These are phyloP conservation scores for Cercospora sesami DNA, from an alignment of 2,329 filamentous ascomycete species.

Conservation along the genomic window DNA sequence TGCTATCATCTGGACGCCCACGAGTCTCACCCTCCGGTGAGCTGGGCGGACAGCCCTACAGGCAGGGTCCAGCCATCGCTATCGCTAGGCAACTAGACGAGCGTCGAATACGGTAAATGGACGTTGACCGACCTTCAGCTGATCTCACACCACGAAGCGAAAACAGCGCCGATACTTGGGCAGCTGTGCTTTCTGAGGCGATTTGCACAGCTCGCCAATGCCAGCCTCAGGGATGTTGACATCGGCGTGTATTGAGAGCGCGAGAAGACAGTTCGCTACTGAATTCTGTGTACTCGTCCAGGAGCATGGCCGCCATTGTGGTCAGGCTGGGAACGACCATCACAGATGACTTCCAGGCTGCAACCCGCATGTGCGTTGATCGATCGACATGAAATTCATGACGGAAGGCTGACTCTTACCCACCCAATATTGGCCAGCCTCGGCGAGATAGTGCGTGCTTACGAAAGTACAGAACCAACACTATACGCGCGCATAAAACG, in stretches of 20 bases:
- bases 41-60: background rate
- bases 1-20: background rate
- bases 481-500: background rate
- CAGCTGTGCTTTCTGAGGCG: background rate
- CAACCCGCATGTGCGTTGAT: background rate
- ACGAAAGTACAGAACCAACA: background rate
- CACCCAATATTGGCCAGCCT: background rate
- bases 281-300: background rate
- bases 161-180: background rate
- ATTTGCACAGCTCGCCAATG: background rate
- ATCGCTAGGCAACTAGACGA: background rate
- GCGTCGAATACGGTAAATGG: background rate
- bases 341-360: background rate
- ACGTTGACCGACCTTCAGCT: background rate
- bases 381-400: background rate
- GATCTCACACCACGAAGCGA: background rate
- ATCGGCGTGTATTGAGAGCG: background rate
- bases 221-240: background rate
- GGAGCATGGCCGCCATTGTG: background rate
- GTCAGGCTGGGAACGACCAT: background rate
- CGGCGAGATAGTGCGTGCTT: background rate
- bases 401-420: background rate
- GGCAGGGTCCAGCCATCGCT: background rate
- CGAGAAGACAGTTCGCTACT: background rate
- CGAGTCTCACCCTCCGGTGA: background rate